Evolutionary conservation across 2,329 filamentous ascomycete species (phyloP).

Genomic region (Penicillium olsonii): DNA sequence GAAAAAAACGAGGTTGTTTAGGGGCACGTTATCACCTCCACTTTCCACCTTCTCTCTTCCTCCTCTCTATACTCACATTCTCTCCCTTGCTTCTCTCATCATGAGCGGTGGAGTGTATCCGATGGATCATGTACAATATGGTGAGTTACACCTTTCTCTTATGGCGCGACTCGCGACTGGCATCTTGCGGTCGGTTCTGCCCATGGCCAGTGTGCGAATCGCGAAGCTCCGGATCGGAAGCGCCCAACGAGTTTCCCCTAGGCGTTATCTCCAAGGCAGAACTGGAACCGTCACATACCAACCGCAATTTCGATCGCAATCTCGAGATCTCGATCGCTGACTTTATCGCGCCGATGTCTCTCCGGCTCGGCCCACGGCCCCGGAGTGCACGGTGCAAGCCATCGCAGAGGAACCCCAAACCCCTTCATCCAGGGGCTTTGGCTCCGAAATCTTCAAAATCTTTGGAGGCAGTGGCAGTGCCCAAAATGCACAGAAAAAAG

Average conservation of each 20-base stretch:
- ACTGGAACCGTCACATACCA: not conserved
- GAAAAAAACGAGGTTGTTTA: not conserved
- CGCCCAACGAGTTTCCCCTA: not conserved
- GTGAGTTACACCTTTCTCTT: conserved; percentile 22
- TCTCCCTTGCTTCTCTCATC: conserved; percentile 11
- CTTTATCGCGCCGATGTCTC: conserved; percentile 14
- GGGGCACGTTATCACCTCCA: not conserved
- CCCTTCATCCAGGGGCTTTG: conserved; percentile 23
- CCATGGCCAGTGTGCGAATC: too few relatives aligned
- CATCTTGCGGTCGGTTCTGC: too few relatives aligned
- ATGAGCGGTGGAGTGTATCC: conserved; percentile 34
- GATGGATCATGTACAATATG: conserved; percentile 25
- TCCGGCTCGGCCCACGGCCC: conserved; percentile 11
- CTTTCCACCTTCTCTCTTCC: not conserved
- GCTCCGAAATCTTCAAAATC: conserved; percentile 52
- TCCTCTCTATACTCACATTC: not conserved
- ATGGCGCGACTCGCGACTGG: too few relatives aligned
- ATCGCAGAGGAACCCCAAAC: conserved; percentile 23
- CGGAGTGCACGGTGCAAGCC: conserved; percentile 18
- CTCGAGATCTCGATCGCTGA: conserved; percentile 11
- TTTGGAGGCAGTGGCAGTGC: conserved; percentile 48
- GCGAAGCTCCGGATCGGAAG: too few relatives aligned
- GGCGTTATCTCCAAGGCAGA: not conserved
- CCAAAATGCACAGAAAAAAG: conserved; percentile 57
- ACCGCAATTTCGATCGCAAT: not conserved